Evolutionary conservation across 78 protist genomes (phyloP).

Genomic region (Trichosphaerium sp.): DNA sequence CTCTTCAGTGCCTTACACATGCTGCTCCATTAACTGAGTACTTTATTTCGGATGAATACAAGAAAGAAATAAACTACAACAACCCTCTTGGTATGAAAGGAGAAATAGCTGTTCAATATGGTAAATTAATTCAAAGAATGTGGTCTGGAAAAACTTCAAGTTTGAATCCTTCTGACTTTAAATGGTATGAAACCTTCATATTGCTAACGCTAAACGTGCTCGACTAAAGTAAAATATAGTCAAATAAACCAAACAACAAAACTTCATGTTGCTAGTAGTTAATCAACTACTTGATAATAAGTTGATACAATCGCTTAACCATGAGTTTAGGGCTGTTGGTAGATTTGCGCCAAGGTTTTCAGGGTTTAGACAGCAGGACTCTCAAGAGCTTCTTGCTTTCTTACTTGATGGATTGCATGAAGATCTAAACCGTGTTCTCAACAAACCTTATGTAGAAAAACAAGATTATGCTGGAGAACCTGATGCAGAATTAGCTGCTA

Average conservation of each 20-base stretch:
- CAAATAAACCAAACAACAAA: too few relatives aligned
- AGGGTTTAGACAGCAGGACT: conserved; percentile 78
- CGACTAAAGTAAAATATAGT: too few relatives aligned
- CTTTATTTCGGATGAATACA: conserved; percentile 30
- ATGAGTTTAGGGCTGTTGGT: conserved; percentile 32
- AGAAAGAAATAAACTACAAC: conserved; percentile 40
- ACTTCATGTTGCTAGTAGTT: too few relatives aligned
- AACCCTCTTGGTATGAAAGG: conserved; percentile 76
- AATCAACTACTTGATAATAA: too few relatives aligned
- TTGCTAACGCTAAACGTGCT: too few relatives aligned
- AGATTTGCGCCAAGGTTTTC: conserved; percentile 61
- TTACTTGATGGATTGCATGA: conserved; percentile 83
- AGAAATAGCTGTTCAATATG: conserved; percentile 59
- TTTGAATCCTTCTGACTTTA: conserved; percentile 54
- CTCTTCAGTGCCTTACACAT: conserved; percentile 80
- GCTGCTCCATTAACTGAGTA: conserved; percentile 41
- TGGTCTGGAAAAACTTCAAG: conserved; percentile 46
- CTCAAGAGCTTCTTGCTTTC: conserved; percentile 65
- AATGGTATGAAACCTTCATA: neutral
- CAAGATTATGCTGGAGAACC: neutral
- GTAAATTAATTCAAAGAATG: conserved; percentile 53
- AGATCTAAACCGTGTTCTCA: conserved; percentile 53
- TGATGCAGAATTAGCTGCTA: neutral
- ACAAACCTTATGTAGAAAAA: conserved; percentile 50
- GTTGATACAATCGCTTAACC: too few relatives aligned